phyloP scores from a whole-genome alignment of 2,329 filamentous ascomycete species.

The Neofusicoccum ribis region DNA sequence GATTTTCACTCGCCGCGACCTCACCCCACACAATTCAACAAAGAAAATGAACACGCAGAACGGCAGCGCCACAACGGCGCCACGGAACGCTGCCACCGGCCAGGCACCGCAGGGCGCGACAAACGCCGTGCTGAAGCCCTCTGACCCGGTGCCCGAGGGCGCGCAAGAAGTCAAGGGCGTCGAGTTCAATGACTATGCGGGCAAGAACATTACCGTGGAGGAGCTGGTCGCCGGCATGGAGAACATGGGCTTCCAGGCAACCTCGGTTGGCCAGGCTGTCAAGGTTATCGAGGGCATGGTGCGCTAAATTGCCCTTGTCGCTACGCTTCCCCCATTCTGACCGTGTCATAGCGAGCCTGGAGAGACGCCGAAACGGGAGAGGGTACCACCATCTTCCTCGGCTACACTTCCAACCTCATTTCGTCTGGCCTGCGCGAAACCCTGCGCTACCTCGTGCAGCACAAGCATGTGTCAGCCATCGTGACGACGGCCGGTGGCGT shows the following conservation, averaged over 20 bases:
- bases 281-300: constrained; percentile 97
- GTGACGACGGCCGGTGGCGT: constrained; percentile 95
- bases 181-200: constrained; percentile 82
- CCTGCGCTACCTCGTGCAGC: constrained; percentile 87
- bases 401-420: constrained; percentile 96
- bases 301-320: constrained; percentile 28
- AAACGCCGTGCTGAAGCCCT: constrained; percentile 81
- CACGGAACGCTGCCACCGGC: neutral
- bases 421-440: constrained; percentile 92
- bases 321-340: neutral
- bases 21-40: constrained; percentile 14
- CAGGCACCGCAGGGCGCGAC: constrained; percentile 52
- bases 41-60: constrained; percentile 12
- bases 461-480: constrained; percentile 87
- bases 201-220: constrained; percentile 76
- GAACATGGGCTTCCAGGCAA: constrained; percentile 82
- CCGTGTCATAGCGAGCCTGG: constrained; percentile 65
- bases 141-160: constrained; percentile 75
- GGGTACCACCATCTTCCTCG: constrained; percentile 90
- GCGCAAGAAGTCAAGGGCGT: constrained; percentile 84
- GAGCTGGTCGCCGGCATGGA: constrained; percentile 81
- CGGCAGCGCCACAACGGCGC: constrained; percentile 2
- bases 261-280: constrained; percentile 80
- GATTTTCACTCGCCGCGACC: constrained; percentile 12
- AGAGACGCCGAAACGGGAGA: constrained; percentile 75